Evolutionary conservation across 2,329 filamentous ascomycete genomes (phyloP), one percentile per base, ranked within the genome.

Genomic region (Botrytis tulipae): DNA sequence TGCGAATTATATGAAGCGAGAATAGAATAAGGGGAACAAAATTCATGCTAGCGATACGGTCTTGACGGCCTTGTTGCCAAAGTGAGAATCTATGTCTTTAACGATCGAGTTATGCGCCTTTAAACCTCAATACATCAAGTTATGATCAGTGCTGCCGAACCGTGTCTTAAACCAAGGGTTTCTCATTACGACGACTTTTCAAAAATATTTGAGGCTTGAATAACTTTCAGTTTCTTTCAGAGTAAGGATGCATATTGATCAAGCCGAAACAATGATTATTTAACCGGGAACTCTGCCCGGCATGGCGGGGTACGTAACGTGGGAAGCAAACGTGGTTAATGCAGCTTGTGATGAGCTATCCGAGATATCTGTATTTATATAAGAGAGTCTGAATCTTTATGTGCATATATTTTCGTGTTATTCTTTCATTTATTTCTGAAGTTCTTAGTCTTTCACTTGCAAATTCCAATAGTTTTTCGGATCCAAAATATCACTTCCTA

Each of bases 31-130:
- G 51, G n/a, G 29, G 51, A 18, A 6, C 14, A 9, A 57, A 4
- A 0, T 29, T 32, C n/a, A 57, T 29, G 14, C 29, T 57, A 18
- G n/a, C 14, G 51, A 9, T 18, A 1, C 1, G 4, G n/a, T 9
- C 4, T 57, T 16, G 14, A 3, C n/a, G 7, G 14, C 2, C 6
- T 8, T 7, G 3, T 9, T 29, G 6, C n/a, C 2, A 14, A n/a
- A 16, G 25, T 54, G 48, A n/a, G 25, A 12, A n/a, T 6, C 14
- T 0, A 7, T 29, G 14, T 4, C 3, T 18, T n/a, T 4, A 3
- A 4, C n/a, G 3, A 29, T 29, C 1, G 14, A 29, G 7, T 6
- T 32, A 18, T 8, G 14, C 14, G 7, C 10, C 9, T 32, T 8
- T 29, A 1, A 57, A 12, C n/a, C n/a, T 32, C 51, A 57, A 9